A percentile compares a stretch with the other conserved stretches of the same genome.
Evolutionary conservation across 78 protist species (phyloP).

Genomic region (Tieghemostelium lacteum): DNA sequence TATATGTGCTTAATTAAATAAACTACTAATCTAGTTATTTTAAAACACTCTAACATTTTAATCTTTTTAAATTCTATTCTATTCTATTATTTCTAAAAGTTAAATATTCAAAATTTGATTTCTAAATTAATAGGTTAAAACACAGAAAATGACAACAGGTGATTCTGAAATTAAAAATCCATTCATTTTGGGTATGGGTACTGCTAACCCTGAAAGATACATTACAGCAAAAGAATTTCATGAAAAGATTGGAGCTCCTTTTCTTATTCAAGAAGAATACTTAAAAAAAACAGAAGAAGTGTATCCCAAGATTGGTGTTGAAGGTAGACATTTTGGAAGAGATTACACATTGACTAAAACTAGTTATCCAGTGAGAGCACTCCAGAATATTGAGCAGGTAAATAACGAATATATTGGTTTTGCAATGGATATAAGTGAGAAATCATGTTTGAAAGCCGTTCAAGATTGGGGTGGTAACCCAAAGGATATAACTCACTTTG

Average conservation of each 20-base stretch:
- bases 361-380: neutral
- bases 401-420: conserved; percentile 1
- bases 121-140: too few species aligned
- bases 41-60: too few species aligned
- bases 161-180: too few species aligned
- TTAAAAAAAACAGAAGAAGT: too few species aligned
- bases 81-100: too few species aligned
- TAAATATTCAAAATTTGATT: too few species aligned
- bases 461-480: conserved; percentile 66
- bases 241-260: neutral
- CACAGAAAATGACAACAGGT: too few species aligned
- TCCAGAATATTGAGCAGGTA: conserved; percentile 20
- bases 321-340: neutral
- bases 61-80: too few species aligned
- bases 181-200: neutral
- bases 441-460: conserved; percentile 37
- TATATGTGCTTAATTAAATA: too few species aligned
- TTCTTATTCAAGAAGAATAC: neutral
- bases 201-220: neutral
- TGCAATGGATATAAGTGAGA: neutral
- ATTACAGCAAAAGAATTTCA: neutral
- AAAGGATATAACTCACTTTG: conserved; percentile 45
- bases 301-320: neutral
- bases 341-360: neutral
- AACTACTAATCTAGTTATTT: too few species aligned